A percentile compares a stretch with the other conserved stretches of the same genome.
These are phyloP conservation scores for Aurantiochytrium sp. DNA, from an alignment of 108 stramenopile genomes.

Conservation along the genomic window DNA sequence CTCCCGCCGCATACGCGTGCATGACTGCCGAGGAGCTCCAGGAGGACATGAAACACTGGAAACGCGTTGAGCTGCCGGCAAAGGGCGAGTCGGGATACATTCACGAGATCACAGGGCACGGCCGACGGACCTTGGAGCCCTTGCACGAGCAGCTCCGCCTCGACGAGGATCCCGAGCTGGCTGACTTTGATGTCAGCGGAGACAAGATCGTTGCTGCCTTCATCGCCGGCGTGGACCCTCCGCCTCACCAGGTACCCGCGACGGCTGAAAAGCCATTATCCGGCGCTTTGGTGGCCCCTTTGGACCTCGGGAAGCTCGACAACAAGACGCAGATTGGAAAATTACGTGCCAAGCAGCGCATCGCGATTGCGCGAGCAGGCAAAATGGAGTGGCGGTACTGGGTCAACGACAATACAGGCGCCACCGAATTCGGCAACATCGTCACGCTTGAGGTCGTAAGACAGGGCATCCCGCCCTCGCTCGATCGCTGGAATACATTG, in stretches of 20 bases:
- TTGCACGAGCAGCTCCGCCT: not conserved
- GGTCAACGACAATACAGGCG: not conserved
- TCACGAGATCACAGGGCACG: not conserved
- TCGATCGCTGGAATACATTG: not conserved
- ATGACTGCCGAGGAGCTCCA: not conserved
- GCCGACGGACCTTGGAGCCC: not conserved
- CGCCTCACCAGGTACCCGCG: too few species aligned
- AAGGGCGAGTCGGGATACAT: not conserved
- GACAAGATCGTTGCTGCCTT: not conserved
- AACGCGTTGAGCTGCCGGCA: not conserved
- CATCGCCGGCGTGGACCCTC: not conserved
- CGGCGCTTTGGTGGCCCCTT: not conserved
- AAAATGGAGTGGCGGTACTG: not conserved
- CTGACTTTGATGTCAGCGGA: not conserved
- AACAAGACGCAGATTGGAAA: not conserved
- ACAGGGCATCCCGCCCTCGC: not conserved
- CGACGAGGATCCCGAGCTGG: not conserved
- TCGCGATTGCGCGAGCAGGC: not conserved
- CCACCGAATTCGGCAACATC: slow-evolving; percentile 6
- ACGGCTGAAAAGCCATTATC: too few species aligned
- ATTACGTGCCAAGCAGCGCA: not conserved
- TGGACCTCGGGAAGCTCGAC: not conserved
- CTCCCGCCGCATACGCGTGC: not conserved
- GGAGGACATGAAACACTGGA: not conserved
- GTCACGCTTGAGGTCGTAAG: not conserved